These are phyloP conservation scores for Botryotinia convoluta DNA, from an alignment of 2,329 filamentous ascomycete species.

Conservation along the genomic window DNA sequence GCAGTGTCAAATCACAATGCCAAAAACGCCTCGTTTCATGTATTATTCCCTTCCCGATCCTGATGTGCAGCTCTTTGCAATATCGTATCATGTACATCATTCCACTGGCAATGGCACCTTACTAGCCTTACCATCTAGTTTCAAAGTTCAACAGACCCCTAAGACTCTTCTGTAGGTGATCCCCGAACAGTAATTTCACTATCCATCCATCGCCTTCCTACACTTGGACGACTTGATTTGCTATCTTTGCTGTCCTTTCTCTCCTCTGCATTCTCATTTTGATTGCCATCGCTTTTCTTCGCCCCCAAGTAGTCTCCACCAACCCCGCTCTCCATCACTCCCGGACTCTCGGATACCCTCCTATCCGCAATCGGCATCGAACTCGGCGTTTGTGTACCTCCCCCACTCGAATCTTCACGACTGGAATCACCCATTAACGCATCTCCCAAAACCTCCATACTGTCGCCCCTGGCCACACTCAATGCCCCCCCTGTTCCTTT, in stretches of 20 bases:
- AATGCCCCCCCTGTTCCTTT: not conserved
- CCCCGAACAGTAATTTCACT: conserved; percentile 15
- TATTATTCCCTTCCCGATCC: not conserved
- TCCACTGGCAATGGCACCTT: not conserved
- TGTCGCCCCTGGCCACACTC: not conserved
- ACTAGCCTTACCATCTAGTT: not conserved
- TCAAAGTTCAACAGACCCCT: not conserved
- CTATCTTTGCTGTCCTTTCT: conserved; percentile 24
- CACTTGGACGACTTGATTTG: not conserved
- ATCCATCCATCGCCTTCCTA: conserved; percentile 17
- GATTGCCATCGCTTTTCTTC: conserved; percentile 3
- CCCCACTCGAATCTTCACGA: not conserved
- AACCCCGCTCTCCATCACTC: not conserved
- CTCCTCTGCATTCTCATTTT: conserved; percentile 21
- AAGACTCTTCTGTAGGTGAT: not conserved
- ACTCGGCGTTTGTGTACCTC: not conserved
- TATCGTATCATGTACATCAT: not conserved
- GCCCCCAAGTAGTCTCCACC: not conserved
- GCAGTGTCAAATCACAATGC: not conserved
- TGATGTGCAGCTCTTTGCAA: not conserved
- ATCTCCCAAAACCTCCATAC: conserved; percentile 1
- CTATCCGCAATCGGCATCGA: not conserved
- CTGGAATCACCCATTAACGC: not conserved
- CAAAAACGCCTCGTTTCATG: not conserved
- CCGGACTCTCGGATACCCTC: not conserved